Conservation (phyloP, 441 rosid genomes). For the Pelargonium fulgidum region DNA sequence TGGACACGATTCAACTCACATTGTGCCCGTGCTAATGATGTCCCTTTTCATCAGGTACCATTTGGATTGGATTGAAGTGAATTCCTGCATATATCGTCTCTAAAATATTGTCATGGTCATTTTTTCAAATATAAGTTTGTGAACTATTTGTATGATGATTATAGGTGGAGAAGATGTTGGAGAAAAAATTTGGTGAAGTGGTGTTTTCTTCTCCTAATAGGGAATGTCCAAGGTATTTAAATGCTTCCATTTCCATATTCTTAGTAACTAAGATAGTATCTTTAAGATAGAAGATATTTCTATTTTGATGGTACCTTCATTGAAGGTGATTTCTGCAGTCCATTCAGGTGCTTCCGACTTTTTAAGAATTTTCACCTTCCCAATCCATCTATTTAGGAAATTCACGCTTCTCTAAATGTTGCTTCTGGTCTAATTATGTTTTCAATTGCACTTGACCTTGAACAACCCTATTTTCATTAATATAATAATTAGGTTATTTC, state of each 20-base stretch:
- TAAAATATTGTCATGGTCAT: slow-evolving; percentile 14
- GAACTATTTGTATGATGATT: slow-evolving; percentile 18
- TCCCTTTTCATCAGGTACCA: slow-evolving; percentile 77
- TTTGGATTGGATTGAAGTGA: slow-evolving; percentile 18
- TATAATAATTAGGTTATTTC: not conserved
- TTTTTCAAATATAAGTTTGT: not conserved
- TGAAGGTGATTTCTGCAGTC: slow-evolving; percentile 10
- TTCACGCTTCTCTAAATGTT: not conserved
- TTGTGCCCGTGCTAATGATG: slow-evolving; percentile 53
- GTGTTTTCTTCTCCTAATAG: slow-evolving; percentile 71
- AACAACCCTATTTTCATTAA: not conserved
- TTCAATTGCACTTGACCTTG: not conserved
- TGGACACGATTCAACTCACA: slow-evolving; percentile 88
- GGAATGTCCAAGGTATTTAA: slow-evolving; percentile 72
- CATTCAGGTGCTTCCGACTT: slow-evolving; percentile 12
- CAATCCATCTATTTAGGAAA: not conserved
- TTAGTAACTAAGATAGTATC: not conserved
- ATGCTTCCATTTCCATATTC: slow-evolving; percentile 8
- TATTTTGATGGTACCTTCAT: not conserved
- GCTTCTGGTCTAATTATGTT: no score
- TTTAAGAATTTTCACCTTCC: not conserved
- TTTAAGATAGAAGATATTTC: not conserved
- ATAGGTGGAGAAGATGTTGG: slow-evolving; percentile 97
- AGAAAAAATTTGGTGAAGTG: slow-evolving; percentile 62
- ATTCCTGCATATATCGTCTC: slow-evolving; percentile 14